A percentile compares a stretch with the other conserved stretches of the same genome.
These are phyloP conservation scores for Arachis stenosperma DNA, from an alignment of 306 rosid genomes.

Conservation along the genomic window DNA sequence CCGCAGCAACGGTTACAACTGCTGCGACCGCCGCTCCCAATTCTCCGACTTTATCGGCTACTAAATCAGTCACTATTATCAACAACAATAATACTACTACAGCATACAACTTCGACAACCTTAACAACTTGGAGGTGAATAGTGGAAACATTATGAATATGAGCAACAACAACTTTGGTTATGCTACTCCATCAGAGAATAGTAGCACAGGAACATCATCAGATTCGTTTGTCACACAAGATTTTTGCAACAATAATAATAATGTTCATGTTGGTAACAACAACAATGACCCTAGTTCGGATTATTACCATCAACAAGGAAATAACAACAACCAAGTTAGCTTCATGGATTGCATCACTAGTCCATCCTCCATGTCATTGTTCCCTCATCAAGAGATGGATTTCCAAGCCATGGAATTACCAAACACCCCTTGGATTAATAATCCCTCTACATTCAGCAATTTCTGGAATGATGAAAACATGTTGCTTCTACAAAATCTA, in stretches of 20 bases:
- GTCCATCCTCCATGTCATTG: constrained; percentile 43
- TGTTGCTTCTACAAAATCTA: constrained; percentile 67
- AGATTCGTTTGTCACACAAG: constrained; percentile 74
- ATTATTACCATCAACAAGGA: constrained; percentile 46
- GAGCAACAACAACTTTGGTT: constrained; percentile 47
- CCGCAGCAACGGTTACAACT: constrained; percentile 40
- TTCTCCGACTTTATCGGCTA: constrained; percentile 12
- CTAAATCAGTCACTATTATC: constrained; percentile 6
- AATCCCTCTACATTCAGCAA: constrained; percentile 51
- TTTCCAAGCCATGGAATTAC: constrained; percentile 52
- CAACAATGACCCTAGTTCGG: constrained; percentile 28
- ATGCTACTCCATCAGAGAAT: constrained; percentile 69
- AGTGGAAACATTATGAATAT: constrained; percentile 41
- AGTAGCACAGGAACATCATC: constrained; percentile 79
- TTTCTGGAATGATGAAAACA: constrained; percentile 76
- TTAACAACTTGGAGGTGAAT: constrained; percentile 39
- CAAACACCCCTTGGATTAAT: constrained; percentile 54
- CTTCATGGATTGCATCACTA: constrained; percentile 49
- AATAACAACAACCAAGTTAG: constrained; percentile 43
- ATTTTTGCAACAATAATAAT: constrained; percentile 38
- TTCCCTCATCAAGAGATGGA: constrained; percentile 54
- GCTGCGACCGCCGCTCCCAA: not conserved
- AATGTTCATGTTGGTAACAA: constrained; percentile 35
- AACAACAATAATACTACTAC: not conserved
- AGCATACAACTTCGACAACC: constrained; percentile 22